Percentiles rank a stretch among this genome's conserved stretches.
phyloP scores from a whole-genome alignment of 768 basidiomycete genomes.

The Boletus pseudopeckii region DNA sequence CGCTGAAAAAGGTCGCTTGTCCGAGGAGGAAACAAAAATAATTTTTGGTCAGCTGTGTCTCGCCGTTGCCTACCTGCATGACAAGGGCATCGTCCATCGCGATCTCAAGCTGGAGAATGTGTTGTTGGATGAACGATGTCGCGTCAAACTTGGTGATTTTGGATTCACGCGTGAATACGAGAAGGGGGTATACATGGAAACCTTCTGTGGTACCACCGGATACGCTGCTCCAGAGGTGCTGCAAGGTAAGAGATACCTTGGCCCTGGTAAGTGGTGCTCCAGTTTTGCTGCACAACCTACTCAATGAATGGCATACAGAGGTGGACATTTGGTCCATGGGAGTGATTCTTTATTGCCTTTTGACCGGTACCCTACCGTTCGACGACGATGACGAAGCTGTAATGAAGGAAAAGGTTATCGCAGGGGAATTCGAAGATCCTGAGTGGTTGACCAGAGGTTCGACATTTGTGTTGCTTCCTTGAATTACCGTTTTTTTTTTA shows the following conservation, averaged over 20 bases:
- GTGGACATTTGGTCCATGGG: conserved; percentile 96
- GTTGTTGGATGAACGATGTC: conserved; percentile 83
- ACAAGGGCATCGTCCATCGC: conserved; percentile 90
- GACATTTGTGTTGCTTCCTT: conserved; percentile 17
- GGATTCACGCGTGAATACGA: conserved; percentile 95
- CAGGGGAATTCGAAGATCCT: conserved; percentile 87
- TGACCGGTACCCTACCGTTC: conserved; percentile 87
- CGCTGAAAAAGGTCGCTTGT: conserved; percentile 86
- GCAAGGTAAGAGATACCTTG: conserved; percentile 81
- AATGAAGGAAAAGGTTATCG: conserved; percentile 82
- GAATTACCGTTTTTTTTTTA: conserved; percentile 1
- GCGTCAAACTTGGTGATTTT: conserved; percentile 92
- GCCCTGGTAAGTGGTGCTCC: conserved; percentile 60
- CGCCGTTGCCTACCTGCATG: conserved; percentile 90
- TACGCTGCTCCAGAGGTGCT: conserved; percentile 95
- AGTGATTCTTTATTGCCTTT: conserved; percentile 83
- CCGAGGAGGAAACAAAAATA: conserved; percentile 77
- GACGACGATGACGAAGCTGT: conserved; percentile 83
- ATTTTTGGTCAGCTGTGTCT: conserved; percentile 97
- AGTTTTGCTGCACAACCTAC: background rate
- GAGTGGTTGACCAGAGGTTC: conserved; percentile 85
- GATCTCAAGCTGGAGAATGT: conserved; percentile 98
- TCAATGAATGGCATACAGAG: conserved; percentile 50
- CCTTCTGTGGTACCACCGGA: conserved; percentile 93
- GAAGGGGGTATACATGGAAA: conserved; percentile 74